Evolutionary conservation across 331 rosid genomes (phyloP).

Genomic region (Arachis monticola): DNA sequence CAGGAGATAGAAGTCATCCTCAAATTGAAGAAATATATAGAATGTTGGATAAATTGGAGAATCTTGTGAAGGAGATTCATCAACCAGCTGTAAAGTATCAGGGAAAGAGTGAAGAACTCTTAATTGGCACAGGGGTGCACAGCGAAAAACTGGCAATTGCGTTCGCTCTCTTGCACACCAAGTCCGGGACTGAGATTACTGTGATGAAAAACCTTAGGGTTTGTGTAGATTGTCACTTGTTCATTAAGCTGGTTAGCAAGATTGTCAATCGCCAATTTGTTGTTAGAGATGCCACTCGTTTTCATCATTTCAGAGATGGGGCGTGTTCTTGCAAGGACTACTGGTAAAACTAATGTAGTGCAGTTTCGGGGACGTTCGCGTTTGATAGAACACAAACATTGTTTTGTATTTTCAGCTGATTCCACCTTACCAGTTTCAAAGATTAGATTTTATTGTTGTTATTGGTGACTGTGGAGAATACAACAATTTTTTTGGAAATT

Average conservation of each 20-base stretch:
- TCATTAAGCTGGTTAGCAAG: slow-evolving; percentile 74
- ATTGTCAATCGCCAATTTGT: slow-evolving; percentile 73
- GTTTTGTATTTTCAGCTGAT: background rate
- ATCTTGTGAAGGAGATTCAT: slow-evolving; percentile 48
- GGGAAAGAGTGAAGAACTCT: slow-evolving; percentile 50
- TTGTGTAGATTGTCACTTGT: slow-evolving; percentile 82
- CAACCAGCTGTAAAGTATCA: slow-evolving; percentile 35
- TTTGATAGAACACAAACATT: slow-evolving; percentile 21
- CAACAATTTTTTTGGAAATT: slow-evolving; percentile 8
- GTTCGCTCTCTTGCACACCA: slow-evolving; percentile 63
- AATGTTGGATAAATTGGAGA: slow-evolving; percentile 65
- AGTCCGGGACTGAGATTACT: slow-evolving; percentile 64
- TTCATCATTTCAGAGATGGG: slow-evolving; percentile 85
- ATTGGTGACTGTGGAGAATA: slow-evolving; percentile 8
- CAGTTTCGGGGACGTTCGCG: background rate
- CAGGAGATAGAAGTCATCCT: slow-evolving; percentile 68
- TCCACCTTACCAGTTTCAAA: slow-evolving; percentile 2
- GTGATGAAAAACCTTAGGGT: slow-evolving; percentile 86
- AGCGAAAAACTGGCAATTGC: slow-evolving; percentile 86
- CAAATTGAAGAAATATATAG: slow-evolving; percentile 61
- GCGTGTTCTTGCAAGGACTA: slow-evolving; percentile 87
- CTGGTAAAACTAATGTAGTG: slow-evolving; percentile 54
- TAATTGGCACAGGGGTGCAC: slow-evolving; percentile 57
- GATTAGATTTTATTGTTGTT: slow-evolving; percentile 5
- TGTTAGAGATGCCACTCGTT: slow-evolving; percentile 87